phyloP scores from a whole-genome alignment of 768 basidiomycete species.

The Scleroderma bovista region DNA sequence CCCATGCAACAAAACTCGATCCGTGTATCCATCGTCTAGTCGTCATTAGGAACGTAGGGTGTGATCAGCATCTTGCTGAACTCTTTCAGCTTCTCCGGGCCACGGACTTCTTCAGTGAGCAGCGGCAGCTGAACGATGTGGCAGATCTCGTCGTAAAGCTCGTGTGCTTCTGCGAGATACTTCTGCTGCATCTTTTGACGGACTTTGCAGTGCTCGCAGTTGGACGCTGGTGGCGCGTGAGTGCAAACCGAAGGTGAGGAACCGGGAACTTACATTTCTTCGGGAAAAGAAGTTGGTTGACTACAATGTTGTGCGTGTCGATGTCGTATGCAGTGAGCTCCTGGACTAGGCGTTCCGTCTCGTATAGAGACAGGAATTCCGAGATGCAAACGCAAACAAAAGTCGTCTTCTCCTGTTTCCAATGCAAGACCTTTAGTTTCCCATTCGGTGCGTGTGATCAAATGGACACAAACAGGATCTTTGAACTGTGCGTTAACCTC shows the following conservation, averaged over 20 bases:
- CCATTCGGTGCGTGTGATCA: background rate
- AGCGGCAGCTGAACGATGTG: slow-evolving; percentile 92
- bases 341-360: slow-evolving; percentile 97
- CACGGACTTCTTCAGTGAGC: slow-evolving; percentile 94
- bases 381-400: slow-evolving; percentile 99
- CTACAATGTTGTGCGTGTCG: slow-evolving; percentile 98
- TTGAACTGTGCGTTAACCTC: slow-evolving; percentile 99
- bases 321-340: slow-evolving; percentile 93
- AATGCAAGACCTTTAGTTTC: background rate
- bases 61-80: slow-evolving; percentile 90
- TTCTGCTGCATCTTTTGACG: slow-evolving; percentile 98
- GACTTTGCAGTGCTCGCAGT: slow-evolving; percentile 93
- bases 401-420: slow-evolving; percentile 86
- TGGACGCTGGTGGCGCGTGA: slow-evolving; percentile 52
- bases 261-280: slow-evolving; percentile 61
- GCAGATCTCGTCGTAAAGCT: slow-evolving; percentile 97
- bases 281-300: slow-evolving; percentile 95
- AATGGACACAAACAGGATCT: slow-evolving; percentile 67
- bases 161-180: slow-evolving; percentile 93
- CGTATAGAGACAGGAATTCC: slow-evolving; percentile 96
- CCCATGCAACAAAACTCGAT: background rate
- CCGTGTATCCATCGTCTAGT: slow-evolving; percentile 6
- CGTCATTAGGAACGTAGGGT: slow-evolving; percentile 55
- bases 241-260: background rate
- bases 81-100: slow-evolving; percentile 86